A percentile compares a stretch with the other conserved stretches of the same genome.
Evolutionary conservation across 441 rosid genomes (phyloP).

Genomic region (Populus hybrid): DNA sequence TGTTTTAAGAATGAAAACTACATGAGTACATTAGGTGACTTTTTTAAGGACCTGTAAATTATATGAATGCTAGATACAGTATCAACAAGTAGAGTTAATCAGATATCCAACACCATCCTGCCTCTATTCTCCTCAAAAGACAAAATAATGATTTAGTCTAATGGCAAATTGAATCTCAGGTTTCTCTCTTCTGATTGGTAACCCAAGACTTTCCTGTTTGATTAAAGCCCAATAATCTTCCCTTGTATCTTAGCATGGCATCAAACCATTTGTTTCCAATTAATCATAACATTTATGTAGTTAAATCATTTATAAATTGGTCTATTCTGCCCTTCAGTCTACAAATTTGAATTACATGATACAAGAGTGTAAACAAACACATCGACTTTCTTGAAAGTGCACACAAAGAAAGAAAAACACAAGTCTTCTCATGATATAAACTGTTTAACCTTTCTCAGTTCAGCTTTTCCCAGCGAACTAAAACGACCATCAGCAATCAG

Average conservation of each 20-base stretch:
- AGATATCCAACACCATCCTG: neutral
- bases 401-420: neutral
- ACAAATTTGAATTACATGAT: neutral
- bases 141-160: neutral
- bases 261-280: neutral
- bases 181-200: neutral
- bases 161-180: neutral
- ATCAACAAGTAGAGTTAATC: neutral
- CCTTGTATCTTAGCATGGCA: neutral
- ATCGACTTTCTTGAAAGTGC: neutral
- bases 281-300: neutral
- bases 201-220: neutral
- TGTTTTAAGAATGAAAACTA: no score
- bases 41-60: neutral
- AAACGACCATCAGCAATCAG: slow-evolving; percentile 71
- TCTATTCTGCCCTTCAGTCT: neutral
- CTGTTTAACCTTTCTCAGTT: slow-evolving; percentile 64
- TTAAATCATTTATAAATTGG: neutral
- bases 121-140: neutral
- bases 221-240: neutral
- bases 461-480: slow-evolving; percentile 30
- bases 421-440: slow-evolving; percentile 6
- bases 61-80: neutral
- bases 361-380: no score
- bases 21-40: neutral